These are phyloP conservation scores for Orbilia blumenaviensis DNA, from an alignment of 2,329 filamentous ascomycete genomes.

Conservation along the genomic window DNA sequence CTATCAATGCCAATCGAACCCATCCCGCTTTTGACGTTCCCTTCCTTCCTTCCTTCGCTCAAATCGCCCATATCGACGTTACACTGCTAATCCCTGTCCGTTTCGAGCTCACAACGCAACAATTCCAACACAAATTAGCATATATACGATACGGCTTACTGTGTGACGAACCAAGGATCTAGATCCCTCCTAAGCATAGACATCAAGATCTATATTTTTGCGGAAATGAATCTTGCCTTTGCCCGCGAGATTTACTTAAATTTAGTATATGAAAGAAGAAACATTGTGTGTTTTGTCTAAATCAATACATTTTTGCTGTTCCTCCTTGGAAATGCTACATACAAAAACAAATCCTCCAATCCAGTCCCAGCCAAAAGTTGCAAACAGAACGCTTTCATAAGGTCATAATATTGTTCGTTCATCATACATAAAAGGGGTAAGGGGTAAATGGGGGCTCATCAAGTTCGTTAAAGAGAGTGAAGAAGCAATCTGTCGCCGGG, in stretches of 20 bases:
- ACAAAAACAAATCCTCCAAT: constrained; percentile 3
- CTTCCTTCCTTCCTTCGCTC: too few species aligned
- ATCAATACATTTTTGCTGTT: too few species aligned
- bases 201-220: too few species aligned
- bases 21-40: too few species aligned
- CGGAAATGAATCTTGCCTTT: too few species aligned
- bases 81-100: constrained; percentile 8
- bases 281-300: not conserved
- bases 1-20: not conserved
- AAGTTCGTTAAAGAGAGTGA: constrained; percentile 12
- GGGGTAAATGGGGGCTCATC: not conserved
- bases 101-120: not conserved
- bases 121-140: not conserved
- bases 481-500: not conserved
- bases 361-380: not conserved
- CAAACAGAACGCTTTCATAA: not conserved
- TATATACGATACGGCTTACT: not conserved
- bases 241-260: too few species aligned
- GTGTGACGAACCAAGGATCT: too few species aligned
- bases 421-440: not conserved
- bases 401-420: not conserved
- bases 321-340: constrained; percentile 4
- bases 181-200: too few species aligned
- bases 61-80: not conserved
- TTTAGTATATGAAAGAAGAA: not conserved